Evolutionary conservation across 257 asterid genomes (phyloP), one percentile per base, ranked within the genome.

Genomic region (Hygrophila difformis): DNA sequence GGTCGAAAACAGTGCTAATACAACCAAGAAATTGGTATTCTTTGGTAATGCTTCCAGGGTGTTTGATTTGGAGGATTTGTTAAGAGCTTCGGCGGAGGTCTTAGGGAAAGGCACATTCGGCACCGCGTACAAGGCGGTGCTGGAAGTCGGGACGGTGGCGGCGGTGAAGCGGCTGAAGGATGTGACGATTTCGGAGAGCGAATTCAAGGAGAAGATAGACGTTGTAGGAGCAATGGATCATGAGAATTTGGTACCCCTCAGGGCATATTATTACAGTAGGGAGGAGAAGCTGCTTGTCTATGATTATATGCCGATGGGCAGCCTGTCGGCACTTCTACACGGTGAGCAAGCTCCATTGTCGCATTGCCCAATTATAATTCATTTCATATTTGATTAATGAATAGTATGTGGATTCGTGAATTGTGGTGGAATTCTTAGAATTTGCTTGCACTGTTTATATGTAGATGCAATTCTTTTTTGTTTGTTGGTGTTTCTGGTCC

Each of bases 131-230:
- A 85, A 85, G 85, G 96, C 96, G 51, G 88, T 82, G 39, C 53
- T 85, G 63, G 94, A 85, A 60, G 63, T 74, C 29, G 94, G 96
- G 44, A 79, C 71, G 26, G 76, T 65, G 46, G 94, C 72, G 61
- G 94, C 87, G 2, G 96, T 85, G 64, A 85, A 85, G 74, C 72
- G 96, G 59, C 60, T 85, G 74, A 82, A 81, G 73, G 96, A 85
- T 64, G 94, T 82, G 59, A 43, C 68, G 2, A 49, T 78, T 29
- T 50, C 72, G 11, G 87, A 75, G 53, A 60, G 18, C n/a, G 92
- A 85, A 49, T 85, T 79, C 20, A 79, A 65, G 78, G 84, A 82
- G 55, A 82, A 67, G 54, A 76, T 82, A 39, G 83, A 82, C 33
- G 74, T 51, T 2, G 83, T 85, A 55, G 96, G 96, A 36, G 75